Evolutionary conservation across 768 basidiomycete species (phyloP).

Genomic region (Leccinum uliginosum): DNA sequence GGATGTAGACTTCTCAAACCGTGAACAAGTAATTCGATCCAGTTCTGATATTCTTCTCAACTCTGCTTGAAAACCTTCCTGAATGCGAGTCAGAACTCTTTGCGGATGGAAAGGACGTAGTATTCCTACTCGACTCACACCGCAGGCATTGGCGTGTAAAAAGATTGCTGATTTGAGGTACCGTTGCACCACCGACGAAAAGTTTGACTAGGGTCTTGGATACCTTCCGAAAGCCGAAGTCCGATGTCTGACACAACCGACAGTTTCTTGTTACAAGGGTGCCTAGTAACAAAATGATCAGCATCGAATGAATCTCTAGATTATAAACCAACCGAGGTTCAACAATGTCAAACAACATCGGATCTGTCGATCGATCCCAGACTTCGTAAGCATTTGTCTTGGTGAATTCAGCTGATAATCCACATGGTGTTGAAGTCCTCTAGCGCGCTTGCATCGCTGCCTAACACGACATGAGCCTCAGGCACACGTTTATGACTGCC

Average conservation of each 20-base stretch:
- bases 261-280: slow-evolving; percentile 90
- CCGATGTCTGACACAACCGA: slow-evolving; percentile 90
- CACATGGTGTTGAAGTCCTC: slow-evolving; percentile 87
- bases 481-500: not conserved
- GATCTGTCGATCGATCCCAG: slow-evolving; percentile 91
- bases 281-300: slow-evolving; percentile 41
- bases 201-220: slow-evolving; percentile 92
- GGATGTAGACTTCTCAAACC: too few relatives aligned
- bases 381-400: slow-evolving; percentile 82
- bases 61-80: too few relatives aligned
- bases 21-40: too few relatives aligned
- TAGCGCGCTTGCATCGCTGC: slow-evolving; percentile 51
- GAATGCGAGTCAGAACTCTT: too few relatives aligned
- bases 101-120: too few relatives aligned
- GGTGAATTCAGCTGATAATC: slow-evolving; percentile 86
- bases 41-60: too few relatives aligned
- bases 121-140: too few relatives aligned
- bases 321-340: slow-evolving; percentile 67
- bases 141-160: too few relatives aligned
- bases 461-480: slow-evolving; percentile 31
- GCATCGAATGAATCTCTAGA: not conserved
- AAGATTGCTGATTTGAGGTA: too few relatives aligned
- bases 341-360: slow-evolving; percentile 89
- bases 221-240: slow-evolving; percentile 85
- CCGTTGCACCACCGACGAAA: too few relatives aligned